Conservation (phyloP, 1,284 basidiomycete genomes). For the Kalmanozyma brasiliensis region DNA sequence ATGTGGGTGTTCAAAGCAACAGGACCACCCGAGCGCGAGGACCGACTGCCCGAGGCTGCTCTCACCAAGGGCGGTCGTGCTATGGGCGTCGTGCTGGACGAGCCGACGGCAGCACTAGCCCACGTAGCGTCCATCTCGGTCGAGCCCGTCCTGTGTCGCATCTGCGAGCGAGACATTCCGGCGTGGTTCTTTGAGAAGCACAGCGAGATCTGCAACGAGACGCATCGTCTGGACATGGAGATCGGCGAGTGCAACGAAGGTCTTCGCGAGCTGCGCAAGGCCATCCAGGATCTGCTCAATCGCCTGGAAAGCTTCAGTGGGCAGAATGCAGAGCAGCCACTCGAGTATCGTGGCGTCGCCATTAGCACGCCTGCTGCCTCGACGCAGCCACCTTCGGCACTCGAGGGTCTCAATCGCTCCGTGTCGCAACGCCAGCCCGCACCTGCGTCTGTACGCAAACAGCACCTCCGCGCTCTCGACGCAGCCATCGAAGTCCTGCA, state of each 20-base stretch:
- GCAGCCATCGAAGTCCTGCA: conserved; percentile 85
- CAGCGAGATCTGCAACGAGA: conserved; percentile 97
- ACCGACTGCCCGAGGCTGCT: conserved; percentile 35
- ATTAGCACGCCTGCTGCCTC: conserved; percentile 61
- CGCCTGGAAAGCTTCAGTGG: conserved; percentile 47
- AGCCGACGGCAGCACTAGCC: conserved; percentile 34
- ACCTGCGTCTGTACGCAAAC: conserved; percentile 55
- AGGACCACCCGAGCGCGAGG: conserved; percentile 58
- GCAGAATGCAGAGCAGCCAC: conserved; percentile 54
- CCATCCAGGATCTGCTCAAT: conserved; percentile 69
- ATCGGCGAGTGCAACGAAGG: conserved; percentile 93
- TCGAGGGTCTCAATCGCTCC: conserved; percentile 60
- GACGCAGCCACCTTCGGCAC: conserved; percentile 66
- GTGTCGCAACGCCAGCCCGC: conserved; percentile 52
- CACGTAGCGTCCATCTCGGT: conserved; percentile 66
- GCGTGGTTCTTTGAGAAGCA: conserved; percentile 99
- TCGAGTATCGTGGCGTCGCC: conserved; percentile 88
- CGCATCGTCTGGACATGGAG: conserved; percentile 94
- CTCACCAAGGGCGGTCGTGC: conserved; percentile 41
- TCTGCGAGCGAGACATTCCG: conserved; percentile 95
- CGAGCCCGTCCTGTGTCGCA: conserved; percentile 92
- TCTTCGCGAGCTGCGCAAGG: conserved; percentile 83
- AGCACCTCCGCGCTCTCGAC: conserved; percentile 77
- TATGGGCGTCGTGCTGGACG: conserved; percentile 33
- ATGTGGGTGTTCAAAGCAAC: conserved; percentile 99